phyloP scores from a whole-genome alignment of 148 eudicot species.

The Fagopyrum tataricum region DNA sequence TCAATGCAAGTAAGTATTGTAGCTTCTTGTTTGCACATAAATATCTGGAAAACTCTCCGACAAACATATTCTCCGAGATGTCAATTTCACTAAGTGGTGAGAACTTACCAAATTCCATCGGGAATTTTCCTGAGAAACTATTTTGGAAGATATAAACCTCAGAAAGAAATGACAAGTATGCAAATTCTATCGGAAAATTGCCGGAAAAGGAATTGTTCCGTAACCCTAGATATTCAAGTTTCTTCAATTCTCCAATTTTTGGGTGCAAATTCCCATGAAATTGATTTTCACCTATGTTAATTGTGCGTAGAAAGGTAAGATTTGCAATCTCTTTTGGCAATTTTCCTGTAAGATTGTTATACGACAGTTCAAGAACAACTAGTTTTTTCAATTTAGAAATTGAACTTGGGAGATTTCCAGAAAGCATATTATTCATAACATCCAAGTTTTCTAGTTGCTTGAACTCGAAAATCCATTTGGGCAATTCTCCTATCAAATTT shows the following conservation, averaged over 20 bases:
- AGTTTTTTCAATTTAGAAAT: conserved; percentile 43
- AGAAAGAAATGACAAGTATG: conserved; percentile 40
- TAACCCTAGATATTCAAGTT: conserved; percentile 51
- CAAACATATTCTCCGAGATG: conserved; percentile 30
- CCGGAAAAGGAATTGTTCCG: conserved; percentile 60
- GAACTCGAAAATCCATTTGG: conserved; percentile 56
- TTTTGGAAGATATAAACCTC: conserved; percentile 57
- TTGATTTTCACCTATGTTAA: conserved; percentile 67
- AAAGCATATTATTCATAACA: conserved; percentile 44
- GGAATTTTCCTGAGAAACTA: conserved; percentile 59
- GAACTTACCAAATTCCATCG: conserved; percentile 56
- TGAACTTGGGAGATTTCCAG: conserved; percentile 55
- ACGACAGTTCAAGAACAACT: conserved; percentile 57
- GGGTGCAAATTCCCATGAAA: conserved; percentile 60
- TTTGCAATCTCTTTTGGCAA: conserved; percentile 54
- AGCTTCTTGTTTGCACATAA: background rate
- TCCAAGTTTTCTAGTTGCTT: conserved; percentile 49
- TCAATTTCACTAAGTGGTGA: conserved; percentile 56
- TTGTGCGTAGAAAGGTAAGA: conserved; percentile 52
- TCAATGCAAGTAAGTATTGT: background rate
- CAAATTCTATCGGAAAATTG: conserved; percentile 63
- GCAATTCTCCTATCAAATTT: conserved; percentile 52
- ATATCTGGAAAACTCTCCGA: background rate
- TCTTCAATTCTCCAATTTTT: conserved; percentile 57
- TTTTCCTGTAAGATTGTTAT: conserved; percentile 65